These are phyloP conservation scores for Claviceps arundinis DNA, from an alignment of 2,329 filamentous ascomycete genomes.

Conservation along the genomic window DNA sequence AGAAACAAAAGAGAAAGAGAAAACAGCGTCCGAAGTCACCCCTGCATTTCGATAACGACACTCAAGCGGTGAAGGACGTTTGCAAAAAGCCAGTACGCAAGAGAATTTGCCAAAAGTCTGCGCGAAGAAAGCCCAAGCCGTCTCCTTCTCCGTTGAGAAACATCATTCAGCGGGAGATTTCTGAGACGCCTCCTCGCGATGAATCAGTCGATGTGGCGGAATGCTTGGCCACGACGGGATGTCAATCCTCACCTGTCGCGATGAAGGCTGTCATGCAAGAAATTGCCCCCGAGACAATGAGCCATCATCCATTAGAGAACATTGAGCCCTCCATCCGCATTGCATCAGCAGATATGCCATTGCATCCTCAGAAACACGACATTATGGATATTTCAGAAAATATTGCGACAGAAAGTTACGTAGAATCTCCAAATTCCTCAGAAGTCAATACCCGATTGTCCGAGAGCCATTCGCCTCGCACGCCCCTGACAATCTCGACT, in stretches of 20 bases:
- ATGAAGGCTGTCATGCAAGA: neutral
- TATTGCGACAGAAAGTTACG: neutral
- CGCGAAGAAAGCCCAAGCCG: neutral
- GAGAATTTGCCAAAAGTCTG: neutral
- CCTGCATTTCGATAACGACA: slow-evolving; percentile 19
- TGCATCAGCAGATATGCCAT: neutral
- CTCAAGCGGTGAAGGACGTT: slow-evolving; percentile 12
- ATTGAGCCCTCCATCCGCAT: neutral
- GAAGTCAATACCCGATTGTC: neutral
- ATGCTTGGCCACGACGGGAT: neutral
- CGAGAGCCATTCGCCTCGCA: neutral
- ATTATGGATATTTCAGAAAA: neutral
- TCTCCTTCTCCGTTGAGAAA: neutral
- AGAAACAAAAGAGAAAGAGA: slow-evolving; percentile 11
- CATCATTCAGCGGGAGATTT: neutral
- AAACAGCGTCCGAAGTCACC: slow-evolving; percentile 22
- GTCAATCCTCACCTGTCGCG: neutral
- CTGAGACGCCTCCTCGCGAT: neutral
- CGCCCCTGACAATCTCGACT: neutral
- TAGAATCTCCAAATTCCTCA: neutral
- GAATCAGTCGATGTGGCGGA: neutral
- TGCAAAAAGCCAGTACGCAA: slow-evolving; percentile 1
- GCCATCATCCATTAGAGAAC: neutral
- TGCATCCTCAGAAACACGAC: neutral
- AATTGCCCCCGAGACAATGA: neutral